These are phyloP conservation scores for Turritis glabra DNA, from an alignment of 345 rosid genomes.

Conservation along the genomic window DNA sequence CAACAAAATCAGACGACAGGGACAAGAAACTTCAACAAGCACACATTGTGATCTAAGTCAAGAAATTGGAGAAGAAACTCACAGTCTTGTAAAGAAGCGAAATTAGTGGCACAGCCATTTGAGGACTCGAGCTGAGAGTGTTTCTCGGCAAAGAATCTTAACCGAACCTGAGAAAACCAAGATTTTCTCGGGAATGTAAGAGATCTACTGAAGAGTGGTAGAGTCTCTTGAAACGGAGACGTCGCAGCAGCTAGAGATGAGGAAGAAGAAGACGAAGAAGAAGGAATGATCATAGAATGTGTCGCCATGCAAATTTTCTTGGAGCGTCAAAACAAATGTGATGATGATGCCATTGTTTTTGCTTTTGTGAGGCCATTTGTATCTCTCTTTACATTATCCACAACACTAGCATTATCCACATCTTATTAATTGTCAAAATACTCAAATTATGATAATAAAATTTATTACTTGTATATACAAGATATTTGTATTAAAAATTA, in stretches of 20 bases:
- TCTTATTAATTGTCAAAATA: background rate
- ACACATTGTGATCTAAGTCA: background rate
- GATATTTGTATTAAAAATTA: too few relatives aligned
- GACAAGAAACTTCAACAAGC: background rate
- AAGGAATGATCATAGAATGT: constrained; percentile 38
- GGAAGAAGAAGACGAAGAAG: constrained; percentile 45
- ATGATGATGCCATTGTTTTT: background rate
- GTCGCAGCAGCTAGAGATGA: constrained; percentile 31
- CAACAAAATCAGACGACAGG: background rate
- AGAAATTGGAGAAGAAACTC: constrained; percentile 32
- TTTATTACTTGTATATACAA: too few relatives aligned
- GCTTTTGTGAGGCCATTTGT: constrained; percentile 22
- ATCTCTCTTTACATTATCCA: constrained; percentile 25
- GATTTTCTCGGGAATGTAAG: constrained; percentile 43
- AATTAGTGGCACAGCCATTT: constrained; percentile 59
- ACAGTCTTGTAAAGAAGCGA: constrained; percentile 64
- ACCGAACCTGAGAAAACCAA: constrained; percentile 49
- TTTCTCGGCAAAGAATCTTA: constrained; percentile 44
- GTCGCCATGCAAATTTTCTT: constrained; percentile 52
- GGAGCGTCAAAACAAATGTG: background rate
- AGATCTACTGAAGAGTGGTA: constrained; percentile 38
- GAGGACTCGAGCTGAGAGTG: constrained; percentile 57
- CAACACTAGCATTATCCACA: constrained; percentile 7
- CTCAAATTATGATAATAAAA: background rate
- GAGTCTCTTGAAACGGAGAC: constrained; percentile 41